Percentiles rank a stretch among this genome's conserved stretches.
These are phyloP conservation scores for Sporothrix euskadiensis DNA, from an alignment of 2,329 filamentous ascomycete genomes.

Conservation along the genomic window DNA sequence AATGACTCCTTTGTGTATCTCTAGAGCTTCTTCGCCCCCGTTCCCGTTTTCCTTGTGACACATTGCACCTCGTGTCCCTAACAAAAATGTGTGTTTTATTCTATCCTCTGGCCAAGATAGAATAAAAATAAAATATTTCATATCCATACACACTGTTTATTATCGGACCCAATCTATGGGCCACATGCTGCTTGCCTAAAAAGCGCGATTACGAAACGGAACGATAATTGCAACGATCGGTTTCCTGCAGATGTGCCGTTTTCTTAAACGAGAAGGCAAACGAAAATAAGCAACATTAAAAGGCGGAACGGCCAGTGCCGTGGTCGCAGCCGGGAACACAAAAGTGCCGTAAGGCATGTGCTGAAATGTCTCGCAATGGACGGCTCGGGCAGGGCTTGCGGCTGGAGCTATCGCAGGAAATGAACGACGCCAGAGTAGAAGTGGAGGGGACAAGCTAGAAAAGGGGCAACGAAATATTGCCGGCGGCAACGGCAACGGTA, in stretches of 20 bases:
- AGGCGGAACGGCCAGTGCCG: neutral
- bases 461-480: neutral
- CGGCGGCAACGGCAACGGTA: constrained; percentile 4
- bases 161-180: neutral
- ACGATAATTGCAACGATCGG: neutral
- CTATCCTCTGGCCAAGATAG: neutral
- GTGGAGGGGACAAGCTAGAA: neutral
- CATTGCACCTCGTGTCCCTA: neutral
- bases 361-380: neutral
- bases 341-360: neutral
- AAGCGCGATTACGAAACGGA: neutral
- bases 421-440: neutral
- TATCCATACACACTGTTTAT: neutral
- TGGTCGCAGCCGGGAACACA: neutral
- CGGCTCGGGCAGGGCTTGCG: constrained; percentile 2
- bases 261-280: neutral
- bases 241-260: neutral
- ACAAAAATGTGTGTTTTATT: neutral
- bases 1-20: neutral
- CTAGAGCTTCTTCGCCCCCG: neutral
- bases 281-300: neutral
- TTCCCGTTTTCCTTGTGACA: neutral
- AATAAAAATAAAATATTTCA: neutral
- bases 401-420: neutral
- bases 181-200: neutral